phyloP scores from a whole-genome alignment of 2,329 filamentous ascomycete species.

The Colletotrichum endophyticum region DNA sequence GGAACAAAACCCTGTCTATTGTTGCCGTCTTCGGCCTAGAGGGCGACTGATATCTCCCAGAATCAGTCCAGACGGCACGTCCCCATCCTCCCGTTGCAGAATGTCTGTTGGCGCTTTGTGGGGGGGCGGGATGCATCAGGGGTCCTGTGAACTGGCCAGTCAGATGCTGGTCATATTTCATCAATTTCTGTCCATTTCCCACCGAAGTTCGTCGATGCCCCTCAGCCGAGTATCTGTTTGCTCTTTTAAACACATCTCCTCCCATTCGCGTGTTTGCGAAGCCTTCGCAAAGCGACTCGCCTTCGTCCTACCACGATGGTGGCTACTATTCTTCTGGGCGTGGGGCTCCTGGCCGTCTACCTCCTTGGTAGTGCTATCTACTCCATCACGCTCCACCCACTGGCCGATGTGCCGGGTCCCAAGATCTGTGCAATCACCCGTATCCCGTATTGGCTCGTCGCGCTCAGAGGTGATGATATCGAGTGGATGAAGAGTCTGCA shows the following conservation, averaged over 20 bases:
- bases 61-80: not conserved
- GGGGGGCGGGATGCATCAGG: not conserved
- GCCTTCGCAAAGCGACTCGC: not conserved
- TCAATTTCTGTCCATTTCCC: not conserved
- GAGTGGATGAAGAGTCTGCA: conserved; percentile 26
- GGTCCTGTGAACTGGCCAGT: not conserved
- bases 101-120: not conserved
- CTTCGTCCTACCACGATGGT: not conserved
- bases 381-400: conserved; percentile 26
- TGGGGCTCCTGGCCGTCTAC: not conserved
- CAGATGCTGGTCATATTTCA: not conserved
- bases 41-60: not conserved
- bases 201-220: not conserved
- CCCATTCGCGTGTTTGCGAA: not conserved
- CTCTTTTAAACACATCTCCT: not conserved
- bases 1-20: not conserved
- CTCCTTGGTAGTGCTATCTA: conserved; percentile 22
- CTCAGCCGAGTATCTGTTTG: no score
- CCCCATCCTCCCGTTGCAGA: not conserved
- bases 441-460: conserved; percentile 26
- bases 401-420: conserved; percentile 25
- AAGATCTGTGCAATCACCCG: conserved; percentile 24
- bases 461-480: conserved; percentile 23
- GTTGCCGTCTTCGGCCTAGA: not conserved
- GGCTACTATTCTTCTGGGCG: not conserved